Evolutionary conservation across 1,139 yeast species (phyloP).

Genomic region (Hanseniaspora uvarum): DNA sequence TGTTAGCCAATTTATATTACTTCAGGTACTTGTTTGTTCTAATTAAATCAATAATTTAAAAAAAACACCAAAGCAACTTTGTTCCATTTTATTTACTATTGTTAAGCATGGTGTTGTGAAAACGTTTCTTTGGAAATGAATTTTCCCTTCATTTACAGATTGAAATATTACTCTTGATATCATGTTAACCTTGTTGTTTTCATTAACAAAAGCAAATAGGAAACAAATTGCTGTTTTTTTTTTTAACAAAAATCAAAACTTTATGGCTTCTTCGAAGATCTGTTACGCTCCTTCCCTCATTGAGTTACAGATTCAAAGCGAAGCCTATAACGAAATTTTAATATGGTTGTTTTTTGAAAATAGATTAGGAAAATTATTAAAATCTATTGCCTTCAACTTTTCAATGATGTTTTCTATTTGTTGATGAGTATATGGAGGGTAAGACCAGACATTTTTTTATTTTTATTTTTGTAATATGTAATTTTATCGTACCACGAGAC

Average conservation of each 20-base stretch:
- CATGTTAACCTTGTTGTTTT: neutral
- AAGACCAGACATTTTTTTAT: conserved; percentile 11
- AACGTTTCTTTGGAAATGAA: neutral
- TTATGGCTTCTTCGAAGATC: conserved; percentile 61
- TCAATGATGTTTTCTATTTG: neutral
- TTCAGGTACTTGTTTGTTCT: no score
- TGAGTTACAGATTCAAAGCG: conserved; percentile 63
- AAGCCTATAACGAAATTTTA: conserved; percentile 41
- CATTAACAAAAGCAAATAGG: neutral
- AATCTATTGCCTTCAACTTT: conserved; percentile 14
- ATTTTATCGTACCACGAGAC: no score
- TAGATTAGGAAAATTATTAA: conserved; percentile 4
- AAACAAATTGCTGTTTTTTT: neutral
- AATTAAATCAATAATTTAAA: no score
- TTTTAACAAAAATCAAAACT: no score
- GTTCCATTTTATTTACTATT: neutral
- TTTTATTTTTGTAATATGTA: conserved; percentile 2
- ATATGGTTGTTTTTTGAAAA: conserved; percentile 11
- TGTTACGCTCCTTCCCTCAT: conserved; percentile 38
- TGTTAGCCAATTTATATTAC: no score
- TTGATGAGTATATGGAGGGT: conserved; percentile 15
- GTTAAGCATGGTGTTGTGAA: neutral
- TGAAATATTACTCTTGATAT: neutral
- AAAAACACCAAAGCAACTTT: neutral
- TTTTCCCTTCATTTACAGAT: neutral